These are phyloP conservation scores for Kernera saxatilis DNA, from an alignment of 345 rosid genomes.

Conservation along the genomic window DNA sequence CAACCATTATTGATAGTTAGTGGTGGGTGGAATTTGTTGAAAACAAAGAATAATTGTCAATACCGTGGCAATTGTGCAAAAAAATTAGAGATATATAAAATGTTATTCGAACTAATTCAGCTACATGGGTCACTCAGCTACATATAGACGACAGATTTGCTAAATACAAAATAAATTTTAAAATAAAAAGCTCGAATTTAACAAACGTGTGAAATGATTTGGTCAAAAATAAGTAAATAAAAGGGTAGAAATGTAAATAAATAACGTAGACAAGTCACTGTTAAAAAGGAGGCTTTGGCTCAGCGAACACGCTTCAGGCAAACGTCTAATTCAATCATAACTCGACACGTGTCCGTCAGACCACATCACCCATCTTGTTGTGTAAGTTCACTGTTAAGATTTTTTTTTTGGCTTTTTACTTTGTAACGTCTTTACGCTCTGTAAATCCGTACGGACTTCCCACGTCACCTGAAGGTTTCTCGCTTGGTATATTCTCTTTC, in stretches of 20 bases:
- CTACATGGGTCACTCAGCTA: too few relatives aligned
- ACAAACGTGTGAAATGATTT: not conserved
- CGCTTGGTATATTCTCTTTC: not conserved
- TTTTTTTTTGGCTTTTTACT: not conserved
- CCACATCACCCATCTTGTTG: conserved; percentile 25
- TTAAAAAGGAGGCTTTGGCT: conserved; percentile 14
- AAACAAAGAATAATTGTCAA: not conserved
- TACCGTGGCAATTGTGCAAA: not conserved
- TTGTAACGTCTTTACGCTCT: not conserved
- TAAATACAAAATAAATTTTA: not conserved
- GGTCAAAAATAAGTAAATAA: not conserved
- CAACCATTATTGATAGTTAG: not conserved
- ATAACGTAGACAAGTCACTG: conserved; percentile 25
- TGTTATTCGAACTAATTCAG: not conserved
- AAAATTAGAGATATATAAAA: not conserved
- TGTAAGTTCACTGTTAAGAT: conserved; percentile 21
- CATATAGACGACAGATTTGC: not conserved
- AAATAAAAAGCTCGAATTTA: not conserved
- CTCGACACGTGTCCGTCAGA: conserved; percentile 22
- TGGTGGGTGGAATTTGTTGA: not conserved
- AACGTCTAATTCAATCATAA: not conserved
- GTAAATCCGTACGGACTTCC: conserved; percentile 21
- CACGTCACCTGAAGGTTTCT: conserved; percentile 21
- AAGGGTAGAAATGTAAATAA: not conserved
- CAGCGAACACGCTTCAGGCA: conserved; percentile 24